Evolutionary conservation across 352 stramenopile genomes (phyloP).

Genomic region (Pythium brachiatum): DNA sequence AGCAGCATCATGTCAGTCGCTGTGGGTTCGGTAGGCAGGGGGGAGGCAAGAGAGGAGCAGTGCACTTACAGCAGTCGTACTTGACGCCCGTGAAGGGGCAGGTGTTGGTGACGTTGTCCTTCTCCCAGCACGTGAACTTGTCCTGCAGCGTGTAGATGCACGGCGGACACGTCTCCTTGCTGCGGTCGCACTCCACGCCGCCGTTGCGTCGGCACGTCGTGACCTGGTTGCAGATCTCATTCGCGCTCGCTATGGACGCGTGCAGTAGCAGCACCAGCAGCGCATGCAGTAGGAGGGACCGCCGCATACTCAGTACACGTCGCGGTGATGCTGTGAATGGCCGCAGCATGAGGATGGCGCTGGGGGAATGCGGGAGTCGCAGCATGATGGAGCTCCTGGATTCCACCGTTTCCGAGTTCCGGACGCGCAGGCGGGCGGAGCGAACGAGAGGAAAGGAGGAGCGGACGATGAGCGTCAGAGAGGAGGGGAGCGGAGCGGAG

Average conservation of each 20-base stretch:
- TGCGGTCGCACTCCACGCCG: conserved; percentile 21
- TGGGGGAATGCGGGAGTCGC: not conserved
- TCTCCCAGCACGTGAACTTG: conserved; percentile 63
- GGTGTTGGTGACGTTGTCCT: conserved; percentile 58
- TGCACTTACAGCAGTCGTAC: conserved; percentile 70
- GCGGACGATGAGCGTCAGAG: not conserved
- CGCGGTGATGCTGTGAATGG: not conserved
- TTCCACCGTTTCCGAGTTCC: not conserved
- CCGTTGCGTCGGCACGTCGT: conserved; percentile 18
- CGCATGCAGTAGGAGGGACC: not conserved
- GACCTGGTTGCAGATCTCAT: conserved; percentile 21
- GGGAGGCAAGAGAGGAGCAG: not conserved
- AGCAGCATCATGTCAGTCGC: not conserved
- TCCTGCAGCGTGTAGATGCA: conserved; percentile 57
- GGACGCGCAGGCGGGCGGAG: not conserved
- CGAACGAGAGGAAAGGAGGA: conserved; percentile 1
- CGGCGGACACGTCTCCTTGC: conserved; percentile 46
- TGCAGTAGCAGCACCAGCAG: not conserved
- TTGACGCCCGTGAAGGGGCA: conserved; percentile 62
- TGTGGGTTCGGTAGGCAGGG: conserved; percentile 5
- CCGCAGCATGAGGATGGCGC: not conserved
- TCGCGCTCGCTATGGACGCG: not conserved
- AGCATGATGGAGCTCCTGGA: not conserved
- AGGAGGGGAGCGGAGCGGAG: not conserved
- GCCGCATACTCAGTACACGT: not conserved